Evolutionary conservation across 2,329 filamentous ascomycete genomes (phyloP).

Genomic region (Elsinoe fawcettii): DNA sequence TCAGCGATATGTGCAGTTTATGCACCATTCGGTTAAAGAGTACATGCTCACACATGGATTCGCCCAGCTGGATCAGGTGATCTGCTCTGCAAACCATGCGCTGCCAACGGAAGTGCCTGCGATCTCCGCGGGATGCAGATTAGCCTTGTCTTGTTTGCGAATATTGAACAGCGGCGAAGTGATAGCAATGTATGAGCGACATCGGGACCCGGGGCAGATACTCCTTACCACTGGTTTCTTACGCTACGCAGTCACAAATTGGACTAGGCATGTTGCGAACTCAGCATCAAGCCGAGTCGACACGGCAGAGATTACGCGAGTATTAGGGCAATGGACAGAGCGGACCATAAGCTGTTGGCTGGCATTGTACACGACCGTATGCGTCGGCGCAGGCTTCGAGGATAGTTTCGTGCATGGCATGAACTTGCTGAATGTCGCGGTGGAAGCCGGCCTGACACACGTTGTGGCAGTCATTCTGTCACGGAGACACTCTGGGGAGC

Average conservation of each 20-base stretch:
- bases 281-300: background rate
- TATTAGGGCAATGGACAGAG: background rate
- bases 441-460: background rate
- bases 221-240: background rate
- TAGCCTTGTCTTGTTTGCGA: background rate
- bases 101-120: background rate
- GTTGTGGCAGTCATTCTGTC: background rate
- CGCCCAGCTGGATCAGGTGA: background rate
- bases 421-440: background rate
- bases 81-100: background rate
- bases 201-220: background rate
- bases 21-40: background rate
- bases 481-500: background rate
- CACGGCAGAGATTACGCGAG: background rate
- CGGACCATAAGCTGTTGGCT: background rate
- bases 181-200: background rate
- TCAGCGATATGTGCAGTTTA: background rate
- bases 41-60: background rate
- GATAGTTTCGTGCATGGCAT: background rate
- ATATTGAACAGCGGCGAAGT: background rate
- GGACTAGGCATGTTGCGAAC: background rate
- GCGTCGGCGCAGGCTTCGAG: background rate
- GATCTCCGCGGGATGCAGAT: background rate
- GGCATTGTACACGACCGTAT: background rate
- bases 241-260: background rate